A percentile compares a stretch with the other conserved stretches of the same genome.
Evolutionary conservation across 2,329 filamentous ascomycete species (phyloP).

Genomic region (Leptosphaerulina australis): DNA sequence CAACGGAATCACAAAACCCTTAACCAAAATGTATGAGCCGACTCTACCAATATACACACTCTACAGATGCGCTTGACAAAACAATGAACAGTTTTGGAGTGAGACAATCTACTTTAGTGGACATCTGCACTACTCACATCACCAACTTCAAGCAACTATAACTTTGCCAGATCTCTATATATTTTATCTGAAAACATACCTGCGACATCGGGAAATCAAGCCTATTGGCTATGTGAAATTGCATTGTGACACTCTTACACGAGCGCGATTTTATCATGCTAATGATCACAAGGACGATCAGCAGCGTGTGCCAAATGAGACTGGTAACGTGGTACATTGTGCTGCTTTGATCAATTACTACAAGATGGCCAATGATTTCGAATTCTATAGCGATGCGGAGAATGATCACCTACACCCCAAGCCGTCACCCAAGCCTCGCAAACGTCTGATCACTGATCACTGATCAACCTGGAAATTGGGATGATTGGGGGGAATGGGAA

Average conservation of each 20-base stretch:
- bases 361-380: not conserved
- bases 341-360: not conserved
- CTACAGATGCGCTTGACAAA: no score
- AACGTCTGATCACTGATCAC: no score
- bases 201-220: not conserved
- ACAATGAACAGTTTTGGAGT: no score
- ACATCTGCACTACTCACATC: no score
- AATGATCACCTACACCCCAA: not conserved
- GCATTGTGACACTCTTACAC: not conserved
- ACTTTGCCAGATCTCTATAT: not conserved
- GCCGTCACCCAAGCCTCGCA: not conserved
- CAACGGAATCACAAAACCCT: no score
- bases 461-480: not conserved
- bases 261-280: not conserved
- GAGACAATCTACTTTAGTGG: no score
- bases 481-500: not conserved
- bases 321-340: not conserved
- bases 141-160: no score
- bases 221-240: not conserved
- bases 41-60: no score
- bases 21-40: no score
- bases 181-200: not conserved
- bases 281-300: not conserved
- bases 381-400: not conserved
- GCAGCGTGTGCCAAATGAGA: not conserved